These are phyloP conservation scores for Venturia carpophila DNA, from an alignment of 2,329 filamentous ascomycete genomes.

Conservation along the genomic window DNA sequence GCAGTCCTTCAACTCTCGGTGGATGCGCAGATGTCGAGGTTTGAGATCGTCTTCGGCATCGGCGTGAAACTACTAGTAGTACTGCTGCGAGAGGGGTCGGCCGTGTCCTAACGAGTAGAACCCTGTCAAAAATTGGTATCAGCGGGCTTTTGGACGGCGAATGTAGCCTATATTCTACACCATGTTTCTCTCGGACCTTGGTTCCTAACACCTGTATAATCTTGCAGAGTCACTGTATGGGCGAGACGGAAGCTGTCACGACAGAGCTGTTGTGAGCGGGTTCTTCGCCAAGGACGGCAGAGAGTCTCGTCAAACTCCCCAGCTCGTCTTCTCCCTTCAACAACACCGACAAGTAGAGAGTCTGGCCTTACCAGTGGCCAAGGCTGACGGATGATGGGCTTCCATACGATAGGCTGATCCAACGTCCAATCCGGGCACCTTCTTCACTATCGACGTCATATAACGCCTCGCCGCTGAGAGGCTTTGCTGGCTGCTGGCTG, in stretches of 20 bases:
- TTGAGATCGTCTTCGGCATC: background rate
- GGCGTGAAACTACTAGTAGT: background rate
- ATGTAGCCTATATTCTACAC: too few species aligned
- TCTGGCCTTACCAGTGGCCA: too few species aligned
- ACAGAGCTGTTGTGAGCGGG: too few species aligned
- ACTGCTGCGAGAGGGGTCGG: conserved; percentile 1
- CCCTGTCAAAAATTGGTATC: background rate
- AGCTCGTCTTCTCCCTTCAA: too few species aligned
- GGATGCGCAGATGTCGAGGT: background rate
- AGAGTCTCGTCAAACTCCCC: background rate
- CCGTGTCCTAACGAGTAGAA: background rate
- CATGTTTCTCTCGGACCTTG: too few species aligned
- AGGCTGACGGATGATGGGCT: too few species aligned
- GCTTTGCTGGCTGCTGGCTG: too few species aligned
- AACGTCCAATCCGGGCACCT: background rate
- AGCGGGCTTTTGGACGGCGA: background rate
- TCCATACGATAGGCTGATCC: too few species aligned
- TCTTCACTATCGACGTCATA: background rate
- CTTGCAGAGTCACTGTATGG: too few species aligned
- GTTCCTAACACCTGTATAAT: too few species aligned
- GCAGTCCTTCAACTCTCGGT: background rate
- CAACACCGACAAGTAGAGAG: too few species aligned
- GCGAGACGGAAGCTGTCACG: too few species aligned
- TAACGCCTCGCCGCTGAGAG: background rate
- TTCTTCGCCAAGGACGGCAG: background rate